Percentiles rank a stretch among this genome's conserved stretches.
Evolutionary conservation across 2,329 filamentous ascomycete species (phyloP).

Genomic region (Aspergillus bombycis): DNA sequence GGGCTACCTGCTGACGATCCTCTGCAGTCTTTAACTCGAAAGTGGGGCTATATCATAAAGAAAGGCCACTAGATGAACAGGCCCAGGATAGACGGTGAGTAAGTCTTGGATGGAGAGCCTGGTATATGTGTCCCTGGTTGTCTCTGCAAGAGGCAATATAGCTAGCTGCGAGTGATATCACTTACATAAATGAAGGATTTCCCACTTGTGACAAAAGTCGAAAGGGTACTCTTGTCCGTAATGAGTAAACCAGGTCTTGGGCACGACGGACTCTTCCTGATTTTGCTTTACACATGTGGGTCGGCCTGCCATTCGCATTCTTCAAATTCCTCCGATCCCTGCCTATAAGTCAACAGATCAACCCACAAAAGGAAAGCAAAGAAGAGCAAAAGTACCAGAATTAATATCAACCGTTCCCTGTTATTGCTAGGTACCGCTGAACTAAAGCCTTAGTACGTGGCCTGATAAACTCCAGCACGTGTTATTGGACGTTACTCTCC

Average conservation of each 20-base stretch:
- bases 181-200: background rate
- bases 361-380: background rate
- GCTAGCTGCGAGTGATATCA: background rate
- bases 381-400: background rate
- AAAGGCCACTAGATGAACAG: background rate
- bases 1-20: background rate
- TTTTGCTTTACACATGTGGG: too few species aligned
- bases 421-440: too few species aligned
- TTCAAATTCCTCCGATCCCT: background rate
- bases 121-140: background rate
- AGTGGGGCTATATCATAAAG: background rate
- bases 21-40: conserved; percentile 10
- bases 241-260: background rate
- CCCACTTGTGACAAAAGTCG: background rate
- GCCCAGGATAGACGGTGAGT: background rate
- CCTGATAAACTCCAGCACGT: background rate
- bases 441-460: background rate
- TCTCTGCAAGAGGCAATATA: background rate
- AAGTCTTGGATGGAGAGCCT: background rate
- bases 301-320: too few species aligned
- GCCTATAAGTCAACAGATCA: background rate
- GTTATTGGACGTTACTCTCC: background rate
- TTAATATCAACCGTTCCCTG: background rate
- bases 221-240: background rate
- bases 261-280: too few species aligned